Conservation (phyloP, 257 asterid species). For the Solanum etuberosum region DNA sequence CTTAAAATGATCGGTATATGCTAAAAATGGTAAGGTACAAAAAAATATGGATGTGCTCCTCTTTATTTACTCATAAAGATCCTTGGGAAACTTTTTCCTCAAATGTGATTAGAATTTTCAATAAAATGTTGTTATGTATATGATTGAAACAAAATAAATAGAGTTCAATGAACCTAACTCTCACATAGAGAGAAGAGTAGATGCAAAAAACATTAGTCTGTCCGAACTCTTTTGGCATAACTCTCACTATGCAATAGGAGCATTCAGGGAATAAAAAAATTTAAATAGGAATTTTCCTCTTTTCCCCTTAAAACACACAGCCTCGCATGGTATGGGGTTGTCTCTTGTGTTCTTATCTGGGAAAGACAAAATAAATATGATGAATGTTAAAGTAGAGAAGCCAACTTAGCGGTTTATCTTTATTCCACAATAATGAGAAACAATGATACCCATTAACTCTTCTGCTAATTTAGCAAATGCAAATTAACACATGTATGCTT, state of each 20-base stretch:
- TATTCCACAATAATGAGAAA: neutral
- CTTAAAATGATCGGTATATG: neutral
- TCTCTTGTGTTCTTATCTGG: neutral
- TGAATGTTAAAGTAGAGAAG: neutral
- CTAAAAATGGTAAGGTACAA: neutral
- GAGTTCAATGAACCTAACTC: neutral
- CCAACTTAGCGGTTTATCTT: neutral
- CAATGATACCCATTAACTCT: neutral
- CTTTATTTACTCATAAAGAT: neutral
- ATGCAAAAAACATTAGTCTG: neutral
- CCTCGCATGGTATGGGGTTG: neutral
- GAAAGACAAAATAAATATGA: neutral
- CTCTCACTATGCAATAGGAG: neutral
- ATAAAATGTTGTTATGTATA: neutral
- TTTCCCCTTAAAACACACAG: neutral
- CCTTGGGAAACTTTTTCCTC: neutral
- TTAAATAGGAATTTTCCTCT: neutral
- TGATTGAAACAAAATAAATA: neutral
- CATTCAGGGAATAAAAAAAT: too few relatives aligned
- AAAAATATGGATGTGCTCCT: neutral
- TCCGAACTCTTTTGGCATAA: neutral
- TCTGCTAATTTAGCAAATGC: neutral
- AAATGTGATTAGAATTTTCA: too few relatives aligned
- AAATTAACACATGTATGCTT: neutral
- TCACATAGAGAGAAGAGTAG: neutral